phyloP scores from a whole-genome alignment of 2,329 filamentous ascomycete genomes.

The Arthrobotrys conoides region DNA sequence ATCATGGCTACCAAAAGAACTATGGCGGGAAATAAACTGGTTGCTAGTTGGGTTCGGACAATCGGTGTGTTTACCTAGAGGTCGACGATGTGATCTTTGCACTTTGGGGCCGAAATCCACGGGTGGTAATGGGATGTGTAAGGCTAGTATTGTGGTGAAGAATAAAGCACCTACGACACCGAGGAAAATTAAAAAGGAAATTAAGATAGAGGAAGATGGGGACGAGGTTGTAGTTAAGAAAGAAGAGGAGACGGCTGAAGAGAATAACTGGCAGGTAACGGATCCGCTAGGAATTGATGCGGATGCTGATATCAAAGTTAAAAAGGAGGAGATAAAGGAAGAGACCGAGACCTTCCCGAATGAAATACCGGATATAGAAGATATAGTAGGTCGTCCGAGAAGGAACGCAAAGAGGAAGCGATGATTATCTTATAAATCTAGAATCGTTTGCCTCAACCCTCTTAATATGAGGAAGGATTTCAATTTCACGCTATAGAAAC shows the following conservation, averaged over 20 bases:
- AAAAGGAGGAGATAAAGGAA: constrained; percentile 65
- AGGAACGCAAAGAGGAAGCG: constrained; percentile 53
- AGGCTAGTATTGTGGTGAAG: constrained; percentile 77
- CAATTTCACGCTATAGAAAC: constrained; percentile 28
- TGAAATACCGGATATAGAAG: constrained; percentile 56
- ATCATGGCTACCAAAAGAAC: constrained; percentile 84
- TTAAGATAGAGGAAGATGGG: constrained; percentile 64
- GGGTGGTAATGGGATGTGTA: constrained; percentile 80
- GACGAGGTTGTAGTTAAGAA: constrained; percentile 63
- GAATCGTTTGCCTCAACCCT: neutral
- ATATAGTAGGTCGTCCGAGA: constrained; percentile 43
- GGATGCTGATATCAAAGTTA: constrained; percentile 66
- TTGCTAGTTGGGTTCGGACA: constrained; percentile 90
- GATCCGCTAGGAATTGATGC: constrained; percentile 62
- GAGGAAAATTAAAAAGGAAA: constrained; percentile 66
- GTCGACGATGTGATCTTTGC: constrained; percentile 86
- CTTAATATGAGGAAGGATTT: constrained; percentile 17
- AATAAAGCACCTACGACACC: constrained; percentile 65
- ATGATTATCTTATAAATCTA: constrained; percentile 21
- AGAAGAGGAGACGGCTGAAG: constrained; percentile 65
- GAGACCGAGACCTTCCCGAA: constrained; percentile 26
- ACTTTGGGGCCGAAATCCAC: constrained; percentile 72
- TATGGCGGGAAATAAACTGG: constrained; percentile 93
- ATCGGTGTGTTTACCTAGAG: constrained; percentile 85
- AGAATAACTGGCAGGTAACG: constrained; percentile 62